Evolutionary conservation across 768 basidiomycete species (phyloP), one percentile per base, ranked within the genome.

Genomic region (Pleurotus djamor): DNA sequence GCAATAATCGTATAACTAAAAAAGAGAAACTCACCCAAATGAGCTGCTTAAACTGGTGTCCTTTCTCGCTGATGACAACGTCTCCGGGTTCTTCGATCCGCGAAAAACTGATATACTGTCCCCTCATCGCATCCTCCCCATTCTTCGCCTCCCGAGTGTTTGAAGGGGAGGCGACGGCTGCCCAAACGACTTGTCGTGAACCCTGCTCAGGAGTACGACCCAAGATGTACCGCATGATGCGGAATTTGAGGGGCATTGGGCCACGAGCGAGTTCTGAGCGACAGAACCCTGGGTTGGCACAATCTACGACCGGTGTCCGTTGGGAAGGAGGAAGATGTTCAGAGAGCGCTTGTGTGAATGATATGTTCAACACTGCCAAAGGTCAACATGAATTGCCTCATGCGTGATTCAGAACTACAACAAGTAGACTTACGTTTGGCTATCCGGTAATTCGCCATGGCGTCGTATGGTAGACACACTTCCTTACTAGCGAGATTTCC

Each of bases 281-380:
- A 63, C 78, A 78, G 63, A 70, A 74, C 2, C 79, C 79, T 14
- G 81, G 81, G 55, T 76, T 75, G 36, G 76, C 68, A 35, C 70
- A 51, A 57, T 72, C 70, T 54, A 75, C 70, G 38, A 77, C 73
- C 16, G 79, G 58, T 5, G 65, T 50, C 48, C 58, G 60, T 7
- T 35, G 49, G 14, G n/a, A 41, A 48, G 62, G 36, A 3, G 65
- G 38, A n/a, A 80, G 66, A 16, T 66, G 69, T 9, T 65, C 67
- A 9, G 66, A 67, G 0, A 83, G 64, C 1, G 72, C 72, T 13
- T 74, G 78, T 37, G 65, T 67, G 61, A 81, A 79, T 43, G 78
- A 63, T 4, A 79, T 48, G 48, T 76, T 73, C 45, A 80, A 67
- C 13, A 80, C 79, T 82, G 21, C 21, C 38, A 4, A 41, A 38